Evolutionary conservation across 768 basidiomycete genomes (phyloP).

Genomic region (Baorangia bicolor): DNA sequence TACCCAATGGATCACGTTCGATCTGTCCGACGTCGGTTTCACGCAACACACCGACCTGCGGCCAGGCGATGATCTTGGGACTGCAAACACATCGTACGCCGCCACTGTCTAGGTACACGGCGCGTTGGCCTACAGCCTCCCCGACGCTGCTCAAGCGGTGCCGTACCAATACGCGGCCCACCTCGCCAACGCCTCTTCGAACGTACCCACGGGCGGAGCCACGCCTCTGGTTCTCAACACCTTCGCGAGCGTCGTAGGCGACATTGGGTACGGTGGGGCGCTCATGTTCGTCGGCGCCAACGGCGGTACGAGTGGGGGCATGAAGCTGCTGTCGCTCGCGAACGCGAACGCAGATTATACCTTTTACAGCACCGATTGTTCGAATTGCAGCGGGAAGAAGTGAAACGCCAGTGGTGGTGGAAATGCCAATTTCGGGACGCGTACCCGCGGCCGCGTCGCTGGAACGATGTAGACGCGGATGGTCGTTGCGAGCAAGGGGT

Average conservation of each 20-base stretch:
- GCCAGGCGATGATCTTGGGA: not conserved
- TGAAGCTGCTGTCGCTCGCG: not conserved
- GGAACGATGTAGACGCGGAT: not conserved
- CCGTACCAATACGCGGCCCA: not conserved
- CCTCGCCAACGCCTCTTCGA: not conserved
- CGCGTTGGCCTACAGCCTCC: slow-evolving; percentile 1
- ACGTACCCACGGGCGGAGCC: slow-evolving; percentile 3
- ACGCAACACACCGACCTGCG: slow-evolving; percentile 8
- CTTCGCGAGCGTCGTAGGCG: not conserved
- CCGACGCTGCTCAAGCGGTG: not conserved
- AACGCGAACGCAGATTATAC: slow-evolving; percentile 11
- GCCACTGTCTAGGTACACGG: not conserved
- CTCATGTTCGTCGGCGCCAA: slow-evolving; percentile 8
- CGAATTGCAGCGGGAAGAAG: slow-evolving; percentile 7
- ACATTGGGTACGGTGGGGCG: slow-evolving; percentile 1
- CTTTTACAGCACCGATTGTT: slow-evolving; percentile 1
- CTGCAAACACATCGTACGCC: not conserved
- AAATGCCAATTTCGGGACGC: slow-evolving; percentile 12
- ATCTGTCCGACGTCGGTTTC: slow-evolving; percentile 1
- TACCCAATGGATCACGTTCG: not conserved
- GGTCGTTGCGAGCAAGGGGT: not conserved
- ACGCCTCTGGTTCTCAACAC: not conserved
- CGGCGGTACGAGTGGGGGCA: not conserved
- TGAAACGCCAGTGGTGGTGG: not conserved
- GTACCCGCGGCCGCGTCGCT: not conserved